Conservation (phyloP, 352 stramenopile species). For the Pythium grandisporangium region DNA sequence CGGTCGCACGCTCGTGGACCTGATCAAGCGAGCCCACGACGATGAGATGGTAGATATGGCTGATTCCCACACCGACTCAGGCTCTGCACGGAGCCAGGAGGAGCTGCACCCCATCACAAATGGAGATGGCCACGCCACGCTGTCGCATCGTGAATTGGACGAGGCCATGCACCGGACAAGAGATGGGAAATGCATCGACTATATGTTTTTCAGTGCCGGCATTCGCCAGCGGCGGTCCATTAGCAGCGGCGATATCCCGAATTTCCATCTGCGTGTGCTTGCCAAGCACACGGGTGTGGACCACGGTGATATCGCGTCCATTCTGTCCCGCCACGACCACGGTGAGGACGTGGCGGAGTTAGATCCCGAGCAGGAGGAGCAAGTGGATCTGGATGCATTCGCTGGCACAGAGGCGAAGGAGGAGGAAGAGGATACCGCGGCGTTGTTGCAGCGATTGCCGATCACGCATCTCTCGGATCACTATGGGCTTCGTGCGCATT, state of each 20-base stretch:
- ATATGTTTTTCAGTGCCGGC: slow-evolving; percentile 65
- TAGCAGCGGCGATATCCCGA: slow-evolving; percentile 18
- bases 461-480: slow-evolving; percentile 80
- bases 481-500: slow-evolving; percentile 48
- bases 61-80: slow-evolving; percentile 28
- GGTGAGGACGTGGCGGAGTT: slow-evolving; percentile 10
- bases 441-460: slow-evolving; percentile 18
- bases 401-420: too few relatives aligned
- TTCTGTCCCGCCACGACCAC: slow-evolving; percentile 5
- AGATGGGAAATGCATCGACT: slow-evolving; percentile 86
- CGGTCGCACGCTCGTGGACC: slow-evolving; percentile 31
- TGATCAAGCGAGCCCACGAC: too few relatives aligned
- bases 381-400: too few relatives aligned
- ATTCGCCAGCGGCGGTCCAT: slow-evolving; percentile 14
- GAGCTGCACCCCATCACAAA: slow-evolving; percentile 72
- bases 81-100: slow-evolving; percentile 33
- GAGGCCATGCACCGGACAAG: too few relatives aligned
- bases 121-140: slow-evolving; percentile 58
- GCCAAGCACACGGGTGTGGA: slow-evolving; percentile 42
- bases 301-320: slow-evolving; percentile 31
- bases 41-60: too few relatives aligned
- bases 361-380: slow-evolving; percentile 8
- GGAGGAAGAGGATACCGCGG: slow-evolving; percentile 4
- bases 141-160: slow-evolving; percentile 39
- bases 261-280: slow-evolving; percentile 32